Conservation (phyloP, 2,329 filamentous ascomycete species). For the Fusarium pseudoanthophilum region DNA sequence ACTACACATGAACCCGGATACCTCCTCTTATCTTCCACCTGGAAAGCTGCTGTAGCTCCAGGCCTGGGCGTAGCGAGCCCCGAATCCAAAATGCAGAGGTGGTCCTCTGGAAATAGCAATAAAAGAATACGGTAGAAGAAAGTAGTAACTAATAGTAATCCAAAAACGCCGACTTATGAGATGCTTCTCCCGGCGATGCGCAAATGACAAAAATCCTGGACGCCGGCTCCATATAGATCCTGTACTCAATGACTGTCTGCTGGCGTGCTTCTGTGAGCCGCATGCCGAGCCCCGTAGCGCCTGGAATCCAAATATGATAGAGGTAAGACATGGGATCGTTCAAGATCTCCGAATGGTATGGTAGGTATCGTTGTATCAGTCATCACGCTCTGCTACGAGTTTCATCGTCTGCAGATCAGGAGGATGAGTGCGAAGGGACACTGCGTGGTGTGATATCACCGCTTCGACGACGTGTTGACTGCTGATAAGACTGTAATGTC, state of each 20-base stretch:
- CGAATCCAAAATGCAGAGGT: neutral
- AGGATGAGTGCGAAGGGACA: conserved; percentile 59
- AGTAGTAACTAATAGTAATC: conserved; percentile 3
- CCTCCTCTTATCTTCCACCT: neutral
- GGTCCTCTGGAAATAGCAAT: conserved; percentile 4
- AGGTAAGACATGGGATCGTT: conserved; percentile 38
- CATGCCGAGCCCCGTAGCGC: conserved; percentile 38
- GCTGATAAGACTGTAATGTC: conserved; percentile 57
- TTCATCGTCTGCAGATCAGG: conserved; percentile 31
- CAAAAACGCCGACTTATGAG: conserved; percentile 44
- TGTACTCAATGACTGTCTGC: conserved; percentile 39
- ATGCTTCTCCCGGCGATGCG: conserved; percentile 32
- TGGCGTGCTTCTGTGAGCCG: conserved; percentile 42
- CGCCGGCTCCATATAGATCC: conserved; percentile 43
- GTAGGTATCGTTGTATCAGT: conserved; percentile 33
- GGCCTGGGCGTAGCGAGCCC: neutral
- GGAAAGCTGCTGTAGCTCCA: neutral
- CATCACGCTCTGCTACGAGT: conserved; percentile 13
- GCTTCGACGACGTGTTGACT: conserved; percentile 60
- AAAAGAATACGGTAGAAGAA: neutral
- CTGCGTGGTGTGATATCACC: conserved; percentile 67
- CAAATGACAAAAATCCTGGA: conserved; percentile 31
- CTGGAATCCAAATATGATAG: conserved; percentile 35
- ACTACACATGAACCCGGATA: conserved; percentile 3
- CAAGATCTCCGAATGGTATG: conserved; percentile 38